Conservation (phyloP, 1,139 yeast species). For the Candida sanyaensis region DNA sequence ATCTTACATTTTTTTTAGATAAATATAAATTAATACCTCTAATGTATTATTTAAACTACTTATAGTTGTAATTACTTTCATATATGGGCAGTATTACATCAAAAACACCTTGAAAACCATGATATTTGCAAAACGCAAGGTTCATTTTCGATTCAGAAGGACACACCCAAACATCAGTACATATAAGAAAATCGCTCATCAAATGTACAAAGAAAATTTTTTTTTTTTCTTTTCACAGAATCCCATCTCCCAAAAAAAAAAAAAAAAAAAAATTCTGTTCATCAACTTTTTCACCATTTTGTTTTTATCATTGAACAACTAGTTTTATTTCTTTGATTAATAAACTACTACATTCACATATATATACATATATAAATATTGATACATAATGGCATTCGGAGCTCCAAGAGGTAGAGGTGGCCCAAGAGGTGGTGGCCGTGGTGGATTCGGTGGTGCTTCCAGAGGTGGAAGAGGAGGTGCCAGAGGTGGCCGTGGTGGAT, state of each 20-base stretch:
- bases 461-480: conserved; percentile 56
- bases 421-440: conserved; percentile 30
- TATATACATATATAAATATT: neutral
- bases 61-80: too few species aligned
- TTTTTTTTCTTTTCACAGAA: neutral
- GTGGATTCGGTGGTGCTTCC: conserved; percentile 42
- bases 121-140: neutral
- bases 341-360: neutral
- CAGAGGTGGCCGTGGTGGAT: conserved; percentile 44
- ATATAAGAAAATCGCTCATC: neutral
- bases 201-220: neutral
- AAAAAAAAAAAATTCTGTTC: neutral
- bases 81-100: too few species aligned
- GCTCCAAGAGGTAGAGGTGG: conserved; percentile 21
- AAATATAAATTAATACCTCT: neutral
- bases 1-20: neutral
- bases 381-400: conserved; percentile 23
- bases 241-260: conserved; percentile 5
- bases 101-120: neutral
- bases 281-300: neutral
- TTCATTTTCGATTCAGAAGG: neutral
- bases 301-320: neutral
- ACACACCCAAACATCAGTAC: neutral
- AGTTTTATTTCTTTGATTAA: neutral
- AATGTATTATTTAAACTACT: too few species aligned